Evolutionary conservation across 371 early-diverging fungal species (phyloP).

Genomic region (Mucor plumbeus): DNA sequence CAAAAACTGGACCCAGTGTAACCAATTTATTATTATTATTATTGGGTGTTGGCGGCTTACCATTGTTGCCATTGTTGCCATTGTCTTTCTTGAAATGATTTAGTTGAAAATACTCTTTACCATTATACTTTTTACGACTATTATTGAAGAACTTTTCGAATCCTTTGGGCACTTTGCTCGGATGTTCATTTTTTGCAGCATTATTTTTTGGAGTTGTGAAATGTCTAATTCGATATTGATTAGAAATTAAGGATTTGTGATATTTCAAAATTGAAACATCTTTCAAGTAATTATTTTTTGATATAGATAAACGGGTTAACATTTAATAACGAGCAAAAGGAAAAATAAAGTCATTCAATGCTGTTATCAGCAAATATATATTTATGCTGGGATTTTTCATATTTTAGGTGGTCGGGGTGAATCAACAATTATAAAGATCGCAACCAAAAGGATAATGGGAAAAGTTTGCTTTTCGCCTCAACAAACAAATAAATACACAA

Average conservation of each 20-base stretch:
- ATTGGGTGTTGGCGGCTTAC: not conserved
- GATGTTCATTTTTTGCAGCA: conserved; percentile 3
- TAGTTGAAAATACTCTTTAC: not conserved
- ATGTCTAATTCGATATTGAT: not conserved
- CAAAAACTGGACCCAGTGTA: conserved; percentile 5
- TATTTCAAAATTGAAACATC: not conserved
- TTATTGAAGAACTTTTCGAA: conserved; percentile 16
- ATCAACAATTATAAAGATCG: not conserved
- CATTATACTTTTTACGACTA: not conserved
- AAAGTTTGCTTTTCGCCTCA: not conserved
- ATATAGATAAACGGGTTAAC: not conserved
- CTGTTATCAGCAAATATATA: not conserved
- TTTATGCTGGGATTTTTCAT: not conserved
- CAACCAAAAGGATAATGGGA: not conserved
- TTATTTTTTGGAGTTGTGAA: not conserved
- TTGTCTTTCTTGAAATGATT: not conserved
- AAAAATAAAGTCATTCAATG: not conserved
- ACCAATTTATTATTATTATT: not conserved
- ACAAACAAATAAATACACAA: conserved; percentile 18
- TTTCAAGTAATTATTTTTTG: not conserved
- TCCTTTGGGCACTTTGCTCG: conserved; percentile 6
- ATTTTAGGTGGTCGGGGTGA: not conserved
- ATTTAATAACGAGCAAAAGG: not conserved
- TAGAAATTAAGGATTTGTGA: not conserved
- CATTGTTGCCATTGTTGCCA: not conserved